A percentile compares a stretch with the other conserved stretches of the same genome.
Evolutionary conservation across 164 flowering plant species (phyloP).

Genomic region (Pachysandra terminalis): DNA sequence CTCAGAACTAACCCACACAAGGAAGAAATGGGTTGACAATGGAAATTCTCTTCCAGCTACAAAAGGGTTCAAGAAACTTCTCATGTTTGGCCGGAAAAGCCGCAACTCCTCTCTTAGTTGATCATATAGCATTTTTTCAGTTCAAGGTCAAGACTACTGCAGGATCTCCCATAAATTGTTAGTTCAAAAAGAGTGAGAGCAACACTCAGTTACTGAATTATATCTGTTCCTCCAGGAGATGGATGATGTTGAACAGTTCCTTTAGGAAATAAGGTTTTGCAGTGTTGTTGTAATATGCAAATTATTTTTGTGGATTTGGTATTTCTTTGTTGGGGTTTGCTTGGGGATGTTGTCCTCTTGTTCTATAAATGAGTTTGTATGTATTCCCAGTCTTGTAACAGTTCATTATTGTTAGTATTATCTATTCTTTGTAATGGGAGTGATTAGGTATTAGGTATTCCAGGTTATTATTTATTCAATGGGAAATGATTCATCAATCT

Average conservation of each 20-base stretch:
- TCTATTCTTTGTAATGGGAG: constrained; percentile 15
- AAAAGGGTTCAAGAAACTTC: constrained; percentile 75
- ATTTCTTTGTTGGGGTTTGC: not conserved
- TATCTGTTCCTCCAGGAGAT: not conserved
- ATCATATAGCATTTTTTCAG: no score
- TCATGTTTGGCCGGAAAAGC: constrained; percentile 62
- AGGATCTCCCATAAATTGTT: not conserved
- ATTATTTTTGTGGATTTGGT: not conserved
- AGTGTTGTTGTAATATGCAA: constrained; percentile 11
- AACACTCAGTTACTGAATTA: not conserved
- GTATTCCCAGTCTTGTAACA: constrained; percentile 9
- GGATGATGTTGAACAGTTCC: not conserved
- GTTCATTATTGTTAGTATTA: constrained; percentile 10
- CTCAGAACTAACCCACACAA: constrained; percentile 37
- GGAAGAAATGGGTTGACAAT: constrained; percentile 66
- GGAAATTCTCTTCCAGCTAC: constrained; percentile 49
- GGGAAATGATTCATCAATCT: no score
- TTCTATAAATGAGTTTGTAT: constrained; percentile 10
- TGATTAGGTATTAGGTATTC: no score
- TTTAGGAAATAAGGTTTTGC: constrained; percentile 10
- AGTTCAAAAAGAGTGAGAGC: constrained; percentile 1
- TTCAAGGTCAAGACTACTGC: not conserved
- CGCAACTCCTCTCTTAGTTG: constrained; percentile 18
- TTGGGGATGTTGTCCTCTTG: no score
- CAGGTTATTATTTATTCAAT: no score